These are phyloP conservation scores for Tolypocladium ophioglossoides DNA, from an alignment of 2,329 filamentous ascomycete genomes.

Conservation along the genomic window DNA sequence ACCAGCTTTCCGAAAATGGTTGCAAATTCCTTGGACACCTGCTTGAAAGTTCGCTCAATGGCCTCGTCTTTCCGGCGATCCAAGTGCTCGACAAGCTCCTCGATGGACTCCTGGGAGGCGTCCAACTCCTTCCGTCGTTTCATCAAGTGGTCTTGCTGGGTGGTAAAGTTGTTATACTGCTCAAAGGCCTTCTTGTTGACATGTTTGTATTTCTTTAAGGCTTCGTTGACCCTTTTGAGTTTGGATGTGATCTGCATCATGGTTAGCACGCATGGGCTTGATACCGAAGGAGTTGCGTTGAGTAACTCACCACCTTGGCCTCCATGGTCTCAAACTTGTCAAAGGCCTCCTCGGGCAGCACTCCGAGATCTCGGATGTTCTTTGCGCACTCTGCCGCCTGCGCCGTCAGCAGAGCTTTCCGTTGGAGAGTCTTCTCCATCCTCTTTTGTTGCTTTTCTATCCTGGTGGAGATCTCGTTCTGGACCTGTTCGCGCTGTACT, in stretches of 20 bases:
- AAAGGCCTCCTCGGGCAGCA: conserved; percentile 87
- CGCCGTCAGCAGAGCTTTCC: conserved; percentile 68
- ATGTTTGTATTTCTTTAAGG: conserved; percentile 90
- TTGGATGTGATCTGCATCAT: conserved; percentile 44
- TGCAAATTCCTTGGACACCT: conserved; percentile 88
- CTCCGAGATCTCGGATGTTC: conserved; percentile 86
- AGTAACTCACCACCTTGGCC: conserved; percentile 54
- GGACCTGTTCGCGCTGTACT: conserved; percentile 56
- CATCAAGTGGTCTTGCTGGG: conserved; percentile 76
- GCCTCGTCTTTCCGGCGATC: conserved; percentile 96
- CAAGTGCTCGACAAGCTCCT: conserved; percentile 83
- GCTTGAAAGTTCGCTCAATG: conserved; percentile 96
- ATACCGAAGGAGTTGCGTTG: background rate
- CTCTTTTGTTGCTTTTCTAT: conserved; percentile 82
- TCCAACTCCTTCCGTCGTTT: conserved; percentile 81
- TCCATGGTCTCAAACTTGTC: conserved; percentile 81
- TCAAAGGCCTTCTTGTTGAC: conserved; percentile 99
- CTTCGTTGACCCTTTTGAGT: conserved; percentile 84
- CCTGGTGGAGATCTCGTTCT: conserved; percentile 63
- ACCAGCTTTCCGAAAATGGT: conserved; percentile 92
- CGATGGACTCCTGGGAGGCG: conserved; percentile 74
- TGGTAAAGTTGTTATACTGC: conserved; percentile 95
- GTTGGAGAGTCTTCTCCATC: conserved; percentile 86
- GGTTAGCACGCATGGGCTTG: conserved; percentile 7
- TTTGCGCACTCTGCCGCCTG: conserved; percentile 73